Evolutionary conservation across 2,329 filamentous ascomycete genomes (phyloP), one percentile per base, ranked within the genome.

Genomic region (Camptophora hylomeconis): DNA sequence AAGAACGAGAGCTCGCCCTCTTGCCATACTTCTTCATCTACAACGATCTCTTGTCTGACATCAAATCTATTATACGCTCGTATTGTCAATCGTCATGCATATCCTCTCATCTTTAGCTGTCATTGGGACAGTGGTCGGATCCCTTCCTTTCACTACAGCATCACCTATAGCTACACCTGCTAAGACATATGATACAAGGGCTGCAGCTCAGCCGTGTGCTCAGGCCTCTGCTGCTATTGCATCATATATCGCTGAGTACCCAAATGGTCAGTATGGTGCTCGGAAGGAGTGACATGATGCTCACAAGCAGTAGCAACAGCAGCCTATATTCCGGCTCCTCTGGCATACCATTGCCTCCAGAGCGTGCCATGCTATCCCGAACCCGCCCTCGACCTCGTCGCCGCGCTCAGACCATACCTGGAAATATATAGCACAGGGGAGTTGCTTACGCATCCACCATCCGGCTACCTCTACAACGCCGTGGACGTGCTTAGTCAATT

Each of bases 371-470:
- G 35, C 17, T 18, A 32, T 15, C 21, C 13, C 5, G 12, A 26
- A n/a, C 26, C 23, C n/a, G 28, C 33, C 13, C n/a, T 32, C 9
- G 13, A 27, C 14, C 26, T 36, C 3, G 7, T 38, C 15, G 14
- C 31, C 5, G 23, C 28, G 7, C 13, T 38, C 15, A 24, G 27
- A 12, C 53, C 56, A 4, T 65, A 60, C 25, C 46, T 58, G 2
- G 50, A 61, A 29, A 65, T 60, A 48, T 61, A 67, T 40, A 62
- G 58, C 23, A 60, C 61, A 3, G 41, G 60, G 5, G 52, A 57
- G 7, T 63, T 56, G 42, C 52, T 66, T 15, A 63, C 63, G 35
- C 47, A 63, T 28, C 68, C 69, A 3, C 68, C 68, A 1, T 33
- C 51, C 10, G 52, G 52, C 8, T 73, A 71, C 45, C 51, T 52